Evolutionary conservation across 2,329 filamentous ascomycete genomes (phyloP), one percentile per base, ranked within the genome.

Genomic region (Cladosporium sp.): DNA sequence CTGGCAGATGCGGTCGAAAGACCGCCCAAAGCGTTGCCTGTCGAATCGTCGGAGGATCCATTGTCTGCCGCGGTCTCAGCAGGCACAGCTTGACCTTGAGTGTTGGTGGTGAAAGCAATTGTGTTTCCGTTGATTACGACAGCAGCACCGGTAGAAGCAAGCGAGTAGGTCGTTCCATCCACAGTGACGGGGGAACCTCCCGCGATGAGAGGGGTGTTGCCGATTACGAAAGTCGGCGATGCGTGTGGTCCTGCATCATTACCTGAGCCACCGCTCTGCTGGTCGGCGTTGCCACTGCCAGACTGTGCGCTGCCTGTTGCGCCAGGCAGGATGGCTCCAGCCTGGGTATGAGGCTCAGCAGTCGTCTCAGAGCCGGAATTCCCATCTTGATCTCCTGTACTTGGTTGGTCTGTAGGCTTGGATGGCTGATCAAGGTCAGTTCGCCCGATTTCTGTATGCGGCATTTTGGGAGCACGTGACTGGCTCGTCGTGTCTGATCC

Each of bases 91-190:
- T 17, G 49, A 19, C 49, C 49, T n/a, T 25, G 30, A n/a, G 17
- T 39, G 49, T 51, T 20, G 8, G 25, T 55, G 14, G 51, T 43
- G 12, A 55, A 36, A 6, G 51, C 30, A 3, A 55, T 34, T 1
- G 42, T 39, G 54, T 25, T 30, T 15, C 68, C 69, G n/a, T 69
- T 64, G 11, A 71, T 58, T 3, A 70, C 61, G 9, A 70, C 59
- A n/a, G 60, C 60, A 1, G 63, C 61, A 9, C 60, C 67, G 7
- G 55, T 62, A 15, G 61, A 51, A 19, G 61, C 62, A 5, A 70
- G 59, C 1, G 67, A 66, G 28, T 70, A 64, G 9, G 64, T 68
- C 5, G 63, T 65, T 9, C 64, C 65, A 25, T 58, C 55, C 5
- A 67, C 55, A 3, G 62, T 67, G 9, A 70, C 62, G 15, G 54